Evolutionary conservation across 805 yeast species (phyloP).

Genomic region (Candida nemodendra): DNA sequence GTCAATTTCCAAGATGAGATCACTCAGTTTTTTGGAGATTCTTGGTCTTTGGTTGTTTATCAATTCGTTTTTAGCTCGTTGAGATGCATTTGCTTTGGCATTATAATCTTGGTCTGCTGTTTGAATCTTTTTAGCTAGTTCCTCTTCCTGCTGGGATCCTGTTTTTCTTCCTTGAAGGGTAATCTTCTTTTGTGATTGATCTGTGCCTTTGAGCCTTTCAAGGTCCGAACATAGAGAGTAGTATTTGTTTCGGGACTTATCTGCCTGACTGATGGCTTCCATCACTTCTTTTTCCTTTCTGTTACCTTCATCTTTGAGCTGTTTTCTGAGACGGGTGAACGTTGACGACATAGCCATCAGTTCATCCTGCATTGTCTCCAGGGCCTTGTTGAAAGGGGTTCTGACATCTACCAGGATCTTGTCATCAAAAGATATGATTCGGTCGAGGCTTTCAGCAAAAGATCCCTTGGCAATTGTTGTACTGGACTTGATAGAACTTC

Average conservation of each 20-base stretch:
- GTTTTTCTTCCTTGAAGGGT: conserved; percentile 78
- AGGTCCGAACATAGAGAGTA: conserved; percentile 80
- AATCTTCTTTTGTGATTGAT: conserved; percentile 81
- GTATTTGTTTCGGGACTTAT: conserved; percentile 81
- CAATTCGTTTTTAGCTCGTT: conserved; percentile 70
- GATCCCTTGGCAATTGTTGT: conserved; percentile 45
- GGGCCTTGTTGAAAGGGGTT: conserved; percentile 70
- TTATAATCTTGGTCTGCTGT: conserved; percentile 85
- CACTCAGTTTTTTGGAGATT: conserved; percentile 65
- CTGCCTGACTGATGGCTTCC: conserved; percentile 81
- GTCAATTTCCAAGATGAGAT: conserved; percentile 81
- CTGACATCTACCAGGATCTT: conserved; percentile 64
- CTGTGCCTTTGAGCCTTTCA: conserved; percentile 72
- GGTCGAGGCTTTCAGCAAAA: conserved; percentile 63
- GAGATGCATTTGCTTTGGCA: conserved; percentile 69
- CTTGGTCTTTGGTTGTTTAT: conserved; percentile 75
- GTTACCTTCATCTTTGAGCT: conserved; percentile 76
- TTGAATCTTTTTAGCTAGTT: conserved; percentile 74
- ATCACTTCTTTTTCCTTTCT: conserved; percentile 79
- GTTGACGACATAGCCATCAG: conserved; percentile 66
- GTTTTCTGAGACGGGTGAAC: conserved; percentile 70
- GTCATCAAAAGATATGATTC: conserved; percentile 76
- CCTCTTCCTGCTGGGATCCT: conserved; percentile 88
- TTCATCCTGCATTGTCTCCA: conserved; percentile 86
- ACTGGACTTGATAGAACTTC: conserved; percentile 32